Conservation (phyloP, 352 stramenopile genomes). For the Phytophthora sp. region DNA sequence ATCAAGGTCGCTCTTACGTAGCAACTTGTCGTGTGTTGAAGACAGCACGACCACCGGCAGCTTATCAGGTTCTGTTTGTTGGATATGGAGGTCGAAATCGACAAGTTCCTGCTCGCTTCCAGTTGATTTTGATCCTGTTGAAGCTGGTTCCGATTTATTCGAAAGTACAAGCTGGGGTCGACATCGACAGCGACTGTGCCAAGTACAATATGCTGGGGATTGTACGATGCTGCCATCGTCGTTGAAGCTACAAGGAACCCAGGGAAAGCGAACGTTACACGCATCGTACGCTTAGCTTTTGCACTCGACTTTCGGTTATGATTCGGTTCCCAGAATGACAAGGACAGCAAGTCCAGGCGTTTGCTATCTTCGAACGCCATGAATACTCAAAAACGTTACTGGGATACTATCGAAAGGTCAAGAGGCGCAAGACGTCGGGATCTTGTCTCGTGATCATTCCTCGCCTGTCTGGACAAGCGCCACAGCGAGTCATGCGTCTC, state of each 20-base stretch:
- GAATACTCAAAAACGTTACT: constrained; percentile 25
- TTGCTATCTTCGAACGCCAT: constrained; percentile 15
- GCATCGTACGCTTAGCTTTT: constrained; percentile 14
- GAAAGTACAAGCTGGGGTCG: constrained; percentile 44
- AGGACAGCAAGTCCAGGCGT: neutral
- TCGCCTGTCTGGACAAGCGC: neutral
- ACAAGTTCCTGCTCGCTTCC: constrained; percentile 10
- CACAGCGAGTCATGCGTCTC: constrained; percentile 78
- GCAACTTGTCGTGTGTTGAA: constrained; percentile 9
- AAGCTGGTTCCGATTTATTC: constrained; percentile 13
- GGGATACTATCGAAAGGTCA: constrained; percentile 24
- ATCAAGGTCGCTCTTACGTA: neutral
- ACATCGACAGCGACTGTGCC: constrained; percentile 39
- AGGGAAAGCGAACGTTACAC: constrained; percentile 22
- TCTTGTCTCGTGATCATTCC: constrained; percentile 33
- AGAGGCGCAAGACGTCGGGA: constrained; percentile 7
- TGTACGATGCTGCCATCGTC: constrained; percentile 16
- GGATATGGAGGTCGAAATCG: neutral
- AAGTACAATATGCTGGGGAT: constrained; percentile 45
- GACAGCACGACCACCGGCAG: constrained; percentile 11
- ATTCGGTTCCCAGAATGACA: neutral
- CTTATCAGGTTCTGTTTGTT: constrained; percentile 3
- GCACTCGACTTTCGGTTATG: constrained; percentile 17
- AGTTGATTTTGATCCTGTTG: constrained; percentile 6
- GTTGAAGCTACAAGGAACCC: constrained; percentile 12